Evolutionary conservation across 331 rosid species (phyloP).

Genomic region (Arachis monticola): DNA sequence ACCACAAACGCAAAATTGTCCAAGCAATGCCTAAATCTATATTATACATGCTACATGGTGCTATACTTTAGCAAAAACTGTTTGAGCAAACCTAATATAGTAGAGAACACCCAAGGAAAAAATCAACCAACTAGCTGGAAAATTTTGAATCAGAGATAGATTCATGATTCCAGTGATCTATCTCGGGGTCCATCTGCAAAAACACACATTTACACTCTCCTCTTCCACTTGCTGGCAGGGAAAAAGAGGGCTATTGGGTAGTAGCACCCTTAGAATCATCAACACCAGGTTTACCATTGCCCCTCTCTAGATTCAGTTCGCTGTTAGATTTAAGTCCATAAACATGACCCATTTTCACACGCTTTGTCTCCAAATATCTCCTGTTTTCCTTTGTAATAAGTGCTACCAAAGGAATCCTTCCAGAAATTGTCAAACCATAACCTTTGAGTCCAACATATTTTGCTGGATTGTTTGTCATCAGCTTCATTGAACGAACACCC

Average conservation of each 20-base stretch:
- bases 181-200: constrained; percentile 11
- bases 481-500: constrained; percentile 78
- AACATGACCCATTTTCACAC: constrained; percentile 70
- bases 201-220: constrained; percentile 23
- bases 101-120: constrained; percentile 36
- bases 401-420: constrained; percentile 72
- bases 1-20: constrained; percentile 21
- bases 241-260: constrained; percentile 36
- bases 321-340: constrained; percentile 54
- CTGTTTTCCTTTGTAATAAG: constrained; percentile 70
- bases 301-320: constrained; percentile 39
- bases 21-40: constrained; percentile 12
- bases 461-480: constrained; percentile 85
- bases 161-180: constrained; percentile 3
- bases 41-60: constrained; percentile 11
- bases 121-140: constrained; percentile 28
- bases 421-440: constrained; percentile 70
- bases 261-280: constrained; percentile 49
- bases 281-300: constrained; percentile 45
- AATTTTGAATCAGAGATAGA: constrained; percentile 17
- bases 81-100: constrained; percentile 26
- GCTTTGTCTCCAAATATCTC: constrained; percentile 74
- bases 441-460: constrained; percentile 83
- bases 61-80: constrained; percentile 18
- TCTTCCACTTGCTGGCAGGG: constrained; percentile 23